phyloP scores from a whole-genome alignment of 2,329 filamentous ascomycete species.

The Amesomyces nigricolor region DNA sequence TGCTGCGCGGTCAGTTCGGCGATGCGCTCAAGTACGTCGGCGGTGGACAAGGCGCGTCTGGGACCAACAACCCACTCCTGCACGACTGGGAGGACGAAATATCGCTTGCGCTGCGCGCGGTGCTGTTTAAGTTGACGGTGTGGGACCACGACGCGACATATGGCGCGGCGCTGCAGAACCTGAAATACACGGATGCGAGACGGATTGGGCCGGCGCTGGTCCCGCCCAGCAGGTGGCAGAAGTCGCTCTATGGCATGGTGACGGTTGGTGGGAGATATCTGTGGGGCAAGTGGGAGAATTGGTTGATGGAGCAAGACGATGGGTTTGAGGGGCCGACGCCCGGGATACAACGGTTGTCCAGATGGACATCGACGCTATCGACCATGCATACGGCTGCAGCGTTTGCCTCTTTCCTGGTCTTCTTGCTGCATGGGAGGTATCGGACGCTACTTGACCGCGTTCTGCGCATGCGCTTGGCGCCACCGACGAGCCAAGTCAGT shows the following conservation, averaged over 20 bases:
- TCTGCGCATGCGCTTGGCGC: conserved; percentile 76
- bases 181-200: conserved; percentile 83
- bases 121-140: conserved; percentile 89
- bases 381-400: conserved; percentile 76
- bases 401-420: conserved; percentile 81
- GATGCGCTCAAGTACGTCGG: conserved; percentile 85
- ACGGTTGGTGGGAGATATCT: conserved; percentile 84
- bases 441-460: conserved; percentile 83
- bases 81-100: conserved; percentile 90
- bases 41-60: conserved; percentile 55
- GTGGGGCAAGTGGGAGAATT: conserved; percentile 89
- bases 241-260: conserved; percentile 73
- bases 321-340: conserved; percentile 60
- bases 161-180: conserved; percentile 84
- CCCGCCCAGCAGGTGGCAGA: conserved; percentile 75
- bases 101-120: conserved; percentile 64
- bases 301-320: conserved; percentile 70
- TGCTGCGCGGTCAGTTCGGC: conserved; percentile 78
- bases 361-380: conserved; percentile 61
- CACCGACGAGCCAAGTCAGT: conserved; percentile 77
- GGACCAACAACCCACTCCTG: conserved; percentile 56
- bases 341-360: conserved; percentile 52
- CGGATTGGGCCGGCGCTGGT: conserved; percentile 55
- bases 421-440: conserved; percentile 85
- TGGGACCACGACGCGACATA: conserved; percentile 98